Percentiles rank a stretch among this genome's conserved stretches.
Evolutionary conservation across 805 yeast genomes (phyloP).

Genomic region (Metschnikowia baotianmanensis): DNA sequence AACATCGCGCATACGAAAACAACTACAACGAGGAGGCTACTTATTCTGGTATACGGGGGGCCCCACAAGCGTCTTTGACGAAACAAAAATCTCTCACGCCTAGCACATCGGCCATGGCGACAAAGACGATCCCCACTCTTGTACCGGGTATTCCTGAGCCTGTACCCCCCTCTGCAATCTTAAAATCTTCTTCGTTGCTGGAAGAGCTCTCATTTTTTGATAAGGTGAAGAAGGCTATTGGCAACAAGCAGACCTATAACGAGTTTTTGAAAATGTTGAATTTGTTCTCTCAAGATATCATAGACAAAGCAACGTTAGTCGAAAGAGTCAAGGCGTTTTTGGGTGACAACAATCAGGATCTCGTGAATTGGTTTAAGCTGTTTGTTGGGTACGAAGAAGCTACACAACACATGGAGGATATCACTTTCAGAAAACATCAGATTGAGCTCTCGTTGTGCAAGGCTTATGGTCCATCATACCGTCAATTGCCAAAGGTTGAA

Average conservation of each 20-base stretch:
- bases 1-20: constrained; percentile 30
- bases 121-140: constrained; percentile 55
- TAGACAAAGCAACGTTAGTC: constrained; percentile 78
- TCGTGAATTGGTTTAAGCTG: constrained; percentile 86
- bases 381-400: constrained; percentile 87
- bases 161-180: constrained; percentile 43
- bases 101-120: constrained; percentile 25
- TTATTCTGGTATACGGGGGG: constrained; percentile 46
- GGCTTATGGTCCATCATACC: constrained; percentile 92
- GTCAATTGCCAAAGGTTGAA: constrained; percentile 89
- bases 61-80: constrained; percentile 18
- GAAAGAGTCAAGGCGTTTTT: constrained; percentile 82
- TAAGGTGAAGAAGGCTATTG: constrained; percentile 82
- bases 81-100: constrained; percentile 16
- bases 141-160: constrained; percentile 89
- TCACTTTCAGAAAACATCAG: constrained; percentile 84
- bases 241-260: constrained; percentile 84
- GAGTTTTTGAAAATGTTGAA: constrained; percentile 89
- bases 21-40: constrained; percentile 46
- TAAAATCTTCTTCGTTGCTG: constrained; percentile 58
- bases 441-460: constrained; percentile 87
- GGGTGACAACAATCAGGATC: constrained; percentile 70
- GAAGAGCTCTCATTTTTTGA: constrained; percentile 93
- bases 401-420: constrained; percentile 85
- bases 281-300: constrained; percentile 84